Evolutionary conservation across 352 stramenopile genomes (phyloP).

Genomic region (Phytophthora hybrid): DNA sequence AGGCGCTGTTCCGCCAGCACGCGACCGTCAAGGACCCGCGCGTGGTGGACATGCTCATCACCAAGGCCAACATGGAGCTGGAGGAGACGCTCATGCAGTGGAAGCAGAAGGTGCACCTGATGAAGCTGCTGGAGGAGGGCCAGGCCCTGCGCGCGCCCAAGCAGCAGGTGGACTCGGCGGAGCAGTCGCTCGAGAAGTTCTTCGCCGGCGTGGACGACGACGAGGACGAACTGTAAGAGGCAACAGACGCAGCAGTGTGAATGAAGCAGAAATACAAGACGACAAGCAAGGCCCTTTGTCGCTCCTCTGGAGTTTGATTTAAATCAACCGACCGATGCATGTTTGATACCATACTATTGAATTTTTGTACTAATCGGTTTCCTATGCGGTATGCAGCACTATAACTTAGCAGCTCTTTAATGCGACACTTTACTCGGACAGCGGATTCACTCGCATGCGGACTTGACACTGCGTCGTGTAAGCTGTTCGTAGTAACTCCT

Average conservation of each 20-base stretch:
- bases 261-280: constrained; percentile 27
- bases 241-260: background rate
- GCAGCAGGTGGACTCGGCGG: constrained; percentile 48
- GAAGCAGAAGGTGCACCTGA: constrained; percentile 97
- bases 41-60: constrained; percentile 96
- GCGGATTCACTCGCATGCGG: constrained; percentile 80
- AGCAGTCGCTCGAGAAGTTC: constrained; percentile 84
- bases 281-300: constrained; percentile 15
- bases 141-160: constrained; percentile 61
- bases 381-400: constrained; percentile 9
- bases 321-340: background rate
- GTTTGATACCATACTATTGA: constrained; percentile 14
- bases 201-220: constrained; percentile 82
- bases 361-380: constrained; percentile 25
- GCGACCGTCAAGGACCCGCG: constrained; percentile 94
- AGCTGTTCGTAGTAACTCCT: constrained; percentile 83
- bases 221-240: constrained; percentile 57
- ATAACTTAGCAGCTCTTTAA: constrained; percentile 59
- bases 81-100: constrained; percentile 98
- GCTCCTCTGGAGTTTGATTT: constrained; percentile 32
- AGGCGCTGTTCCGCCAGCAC: constrained; percentile 96
- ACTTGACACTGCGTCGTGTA: constrained; percentile 88
- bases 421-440: constrained; percentile 38
- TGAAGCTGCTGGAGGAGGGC: constrained; percentile 83
- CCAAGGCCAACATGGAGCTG: constrained; percentile 98